A percentile compares a stretch with the other conserved stretches of the same genome.
Conservation (phyloP, 768 basidiomycete genomes). For the Agaricus subrufescens region DNA sequence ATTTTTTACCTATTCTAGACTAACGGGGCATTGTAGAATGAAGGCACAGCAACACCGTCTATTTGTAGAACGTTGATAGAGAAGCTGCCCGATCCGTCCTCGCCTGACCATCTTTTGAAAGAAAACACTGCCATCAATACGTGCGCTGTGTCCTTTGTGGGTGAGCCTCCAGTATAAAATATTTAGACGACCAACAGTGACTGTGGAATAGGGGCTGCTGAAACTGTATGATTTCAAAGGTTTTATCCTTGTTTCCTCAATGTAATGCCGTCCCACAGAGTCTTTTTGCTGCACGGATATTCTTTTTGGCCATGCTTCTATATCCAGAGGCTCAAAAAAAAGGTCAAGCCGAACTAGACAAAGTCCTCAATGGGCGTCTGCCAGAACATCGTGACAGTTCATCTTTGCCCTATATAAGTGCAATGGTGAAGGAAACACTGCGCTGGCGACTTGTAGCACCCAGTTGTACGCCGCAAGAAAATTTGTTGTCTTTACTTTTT, state of each 20-base stretch:
- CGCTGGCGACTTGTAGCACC: slow-evolving; percentile 16
- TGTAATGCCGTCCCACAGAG: slow-evolving; percentile 11
- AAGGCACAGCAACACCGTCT: neutral
- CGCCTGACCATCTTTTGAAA: neutral
- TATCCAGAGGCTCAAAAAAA: slow-evolving; percentile 29
- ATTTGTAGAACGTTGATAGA: slow-evolving; percentile 4
- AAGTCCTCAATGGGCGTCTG: slow-evolving; percentile 25
- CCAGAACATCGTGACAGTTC: slow-evolving; percentile 28
- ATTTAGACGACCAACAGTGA: neutral
- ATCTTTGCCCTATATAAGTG: slow-evolving; percentile 29
- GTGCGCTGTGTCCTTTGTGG: slow-evolving; percentile 4
- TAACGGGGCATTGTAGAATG: neutral
- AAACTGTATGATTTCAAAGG: neutral
- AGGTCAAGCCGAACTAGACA: slow-evolving; percentile 38
- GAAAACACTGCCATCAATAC: neutral
- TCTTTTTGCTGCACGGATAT: slow-evolving; percentile 24
- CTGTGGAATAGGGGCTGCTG: neutral
- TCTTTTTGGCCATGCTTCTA: slow-evolving; percentile 34
- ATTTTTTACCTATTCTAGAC: too few relatives aligned
- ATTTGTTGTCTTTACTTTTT: too few relatives aligned
- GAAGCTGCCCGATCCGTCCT: neutral
- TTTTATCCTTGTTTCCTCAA: neutral
- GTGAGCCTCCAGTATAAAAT: neutral
- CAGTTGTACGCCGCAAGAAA: too few relatives aligned
- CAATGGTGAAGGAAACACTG: slow-evolving; percentile 25